Base-by-base conservation (phyloP, 1,284 basidiomycete genomes). In the Boletus mariae region DNA sequence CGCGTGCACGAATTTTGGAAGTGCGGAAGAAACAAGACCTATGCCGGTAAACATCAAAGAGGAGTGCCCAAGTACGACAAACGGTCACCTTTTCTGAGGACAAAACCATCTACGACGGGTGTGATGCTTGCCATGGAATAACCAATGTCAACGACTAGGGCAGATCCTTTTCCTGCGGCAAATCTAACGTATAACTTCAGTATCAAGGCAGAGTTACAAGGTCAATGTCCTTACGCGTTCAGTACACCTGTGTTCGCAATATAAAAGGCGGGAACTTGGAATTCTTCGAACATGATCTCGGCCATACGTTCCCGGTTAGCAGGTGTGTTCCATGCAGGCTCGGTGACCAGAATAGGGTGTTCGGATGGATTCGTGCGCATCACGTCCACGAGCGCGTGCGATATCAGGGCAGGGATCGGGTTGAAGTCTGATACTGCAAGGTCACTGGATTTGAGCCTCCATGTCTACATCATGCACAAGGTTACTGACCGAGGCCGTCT, bases 31-130 rank as follows among this genome's bases (percentile, higher is more conserved):
- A 34, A 79, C 73, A 35, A 92, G 80, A 49, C 90, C 89, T 91
- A 20, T 15, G 7, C 35, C 13, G 20, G 11, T 57, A 31, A 51
- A 48, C 5, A 26, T 38, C 29, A 28, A 40, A 28, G 9, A 52
- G 25, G 28, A 47, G 15, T 32, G 4, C 38, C 37, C 13, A 46
- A 50, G 37, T n/a, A 38, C 5, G 38, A 55, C 42, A 55, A 34
- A 51, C 42, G 56, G 66, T 56, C 57, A 86, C 95, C 95, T 80
- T 98, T 98, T 60, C 95, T 83, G 45, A 99, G 80, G 35, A 99
- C 96, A 65, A 99, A 99, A 0, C 97, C 97, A 65, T 99, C 97
- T 8, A 96, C 93, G 10, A 99, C 90, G 1, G 97, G 97, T 1
- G 93, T 94, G 15, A 97, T 92, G 57, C 92, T 95, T 9, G 89